These are phyloP conservation scores for Aquanectria penicillioides DNA, from an alignment of 2,329 filamentous ascomycete genomes.

Conservation along the genomic window DNA sequence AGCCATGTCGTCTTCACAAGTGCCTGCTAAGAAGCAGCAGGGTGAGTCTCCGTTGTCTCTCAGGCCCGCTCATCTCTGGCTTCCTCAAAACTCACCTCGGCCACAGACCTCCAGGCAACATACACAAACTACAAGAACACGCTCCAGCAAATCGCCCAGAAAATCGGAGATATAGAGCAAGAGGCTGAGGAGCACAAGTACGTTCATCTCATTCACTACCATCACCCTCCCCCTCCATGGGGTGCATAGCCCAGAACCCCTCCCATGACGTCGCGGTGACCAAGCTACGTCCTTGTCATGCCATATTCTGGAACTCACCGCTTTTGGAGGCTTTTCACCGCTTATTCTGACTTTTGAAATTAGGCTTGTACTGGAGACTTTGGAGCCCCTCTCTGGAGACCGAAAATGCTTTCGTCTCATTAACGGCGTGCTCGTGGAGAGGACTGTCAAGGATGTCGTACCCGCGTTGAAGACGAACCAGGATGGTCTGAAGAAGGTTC, in stretches of 20 bases:
- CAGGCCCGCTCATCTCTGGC: constrained; percentile 9
- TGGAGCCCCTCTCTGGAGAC: constrained; percentile 82
- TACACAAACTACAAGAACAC: constrained; percentile 82
- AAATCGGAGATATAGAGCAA: constrained; percentile 97
- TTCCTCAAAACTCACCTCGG: constrained; percentile 26
- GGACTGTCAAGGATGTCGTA: constrained; percentile 91
- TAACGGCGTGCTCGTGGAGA: constrained; percentile 94
- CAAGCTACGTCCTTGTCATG: constrained; percentile 23
- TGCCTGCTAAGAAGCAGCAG: constrained; percentile 77
- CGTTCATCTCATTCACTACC: constrained; percentile 47
- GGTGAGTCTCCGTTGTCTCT: constrained; percentile 55
- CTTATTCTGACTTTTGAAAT: constrained; percentile 32
- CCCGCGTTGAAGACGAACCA: constrained; percentile 93
- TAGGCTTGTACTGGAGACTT: constrained; percentile 93
- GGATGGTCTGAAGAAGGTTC: constrained; percentile 90
- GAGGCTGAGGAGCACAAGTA: constrained; percentile 99
- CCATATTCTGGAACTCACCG: constrained; percentile 49
- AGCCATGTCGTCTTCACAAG: constrained; percentile 61
- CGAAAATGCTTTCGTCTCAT: constrained; percentile 99
- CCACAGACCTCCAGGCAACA: constrained; percentile 78
- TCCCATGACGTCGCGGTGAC: constrained; percentile 31
- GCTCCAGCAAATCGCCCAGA: constrained; percentile 91
- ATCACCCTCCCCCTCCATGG: constrained; percentile 2
- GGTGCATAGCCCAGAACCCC: constrained; percentile 11
- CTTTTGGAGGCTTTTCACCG: constrained; percentile 38